Evolutionary conservation across 164 flowering plant species (phyloP).

Genomic region (Paratinospora sagittata): DNA sequence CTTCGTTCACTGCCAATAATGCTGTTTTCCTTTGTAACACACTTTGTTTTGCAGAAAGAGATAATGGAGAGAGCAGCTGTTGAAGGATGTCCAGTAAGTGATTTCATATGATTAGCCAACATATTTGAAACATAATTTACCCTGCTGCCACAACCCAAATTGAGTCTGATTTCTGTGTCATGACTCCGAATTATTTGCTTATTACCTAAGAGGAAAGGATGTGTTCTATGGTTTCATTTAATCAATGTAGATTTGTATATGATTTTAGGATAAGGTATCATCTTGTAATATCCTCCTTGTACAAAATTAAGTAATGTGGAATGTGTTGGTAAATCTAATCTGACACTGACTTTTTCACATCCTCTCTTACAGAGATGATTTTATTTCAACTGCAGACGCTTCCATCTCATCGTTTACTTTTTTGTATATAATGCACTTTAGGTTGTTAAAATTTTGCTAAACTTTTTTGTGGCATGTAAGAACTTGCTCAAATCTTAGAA

Average conservation of each 20-base stretch:
- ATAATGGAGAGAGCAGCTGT: slow-evolving; percentile 30
- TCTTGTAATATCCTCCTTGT: background rate
- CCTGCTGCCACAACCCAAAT: background rate
- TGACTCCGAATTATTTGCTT: background rate
- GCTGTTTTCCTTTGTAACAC: background rate
- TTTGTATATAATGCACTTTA: too few species aligned
- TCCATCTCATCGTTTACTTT: too few species aligned
- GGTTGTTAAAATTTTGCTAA: too few species aligned
- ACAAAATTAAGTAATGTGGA: background rate
- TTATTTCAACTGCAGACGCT: too few species aligned
- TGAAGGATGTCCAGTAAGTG: slow-evolving; percentile 32
- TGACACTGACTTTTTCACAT: too few species aligned
- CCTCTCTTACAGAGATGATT: too few species aligned
- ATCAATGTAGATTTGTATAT: background rate
- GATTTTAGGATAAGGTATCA: background rate
- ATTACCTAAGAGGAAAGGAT: background rate
- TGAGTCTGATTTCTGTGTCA: background rate
- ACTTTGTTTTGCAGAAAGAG: slow-evolving; percentile 20
- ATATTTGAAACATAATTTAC: background rate
- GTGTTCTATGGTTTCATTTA: background rate
- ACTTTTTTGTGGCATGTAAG: too few species aligned
- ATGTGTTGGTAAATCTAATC: too few species aligned
- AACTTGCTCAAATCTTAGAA: too few species aligned
- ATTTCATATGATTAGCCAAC: slow-evolving; percentile 13
- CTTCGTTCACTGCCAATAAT: background rate